Evolutionary conservation across 2,329 filamentous ascomycete genomes (phyloP), one percentile per base, ranked within the genome.

Genomic region (Lojkania enalia): DNA sequence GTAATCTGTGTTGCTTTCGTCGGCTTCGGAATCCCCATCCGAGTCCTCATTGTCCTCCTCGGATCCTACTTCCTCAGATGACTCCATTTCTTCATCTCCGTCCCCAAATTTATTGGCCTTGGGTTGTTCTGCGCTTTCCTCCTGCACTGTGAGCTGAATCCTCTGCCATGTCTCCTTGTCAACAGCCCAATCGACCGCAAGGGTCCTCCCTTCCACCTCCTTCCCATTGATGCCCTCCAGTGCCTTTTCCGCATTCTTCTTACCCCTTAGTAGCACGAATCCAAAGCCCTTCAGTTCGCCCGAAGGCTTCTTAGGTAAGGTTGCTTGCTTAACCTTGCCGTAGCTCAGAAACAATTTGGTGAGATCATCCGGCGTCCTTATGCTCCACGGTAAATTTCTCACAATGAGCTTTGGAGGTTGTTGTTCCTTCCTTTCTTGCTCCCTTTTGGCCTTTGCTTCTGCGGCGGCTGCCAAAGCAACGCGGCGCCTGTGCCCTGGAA

Each of bases 111-210:
- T 65, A 3, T 72, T 69, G 4, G 73, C 67, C 6, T 60, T 61
- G 3, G 59, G 62, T 20, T 71, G 68, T 4, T 72, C 70, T 1
- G 77, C 75, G 3, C 71, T 63, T 3, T 71, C 64, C 18, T 67
- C 64, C 4, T 62, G 49, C 39, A 61, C 51, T 11, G 83, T 78
- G 35, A 76, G 74, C 52, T 84, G 76, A 21, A 66, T 52, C 49
- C 83, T 78, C 51, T 91, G 81, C 90, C 90, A 99, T 5, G 86
- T 84, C 31, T 85, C 80, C 74, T 95, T 96, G 49, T 96, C 90
- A 3, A 97, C 90, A 21, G 95, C 92, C 89, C 90, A 99, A 72
- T 99, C 94, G 5, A 99, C 94, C 20, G 92, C 94, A 49, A 99
- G 71, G 6, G 85, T 87, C 60, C 94, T 82, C 2, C 91, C 94